phyloP scores from a whole-genome alignment of 352 stramenopile species.

The Phytophthora pluvialis region DNA sequence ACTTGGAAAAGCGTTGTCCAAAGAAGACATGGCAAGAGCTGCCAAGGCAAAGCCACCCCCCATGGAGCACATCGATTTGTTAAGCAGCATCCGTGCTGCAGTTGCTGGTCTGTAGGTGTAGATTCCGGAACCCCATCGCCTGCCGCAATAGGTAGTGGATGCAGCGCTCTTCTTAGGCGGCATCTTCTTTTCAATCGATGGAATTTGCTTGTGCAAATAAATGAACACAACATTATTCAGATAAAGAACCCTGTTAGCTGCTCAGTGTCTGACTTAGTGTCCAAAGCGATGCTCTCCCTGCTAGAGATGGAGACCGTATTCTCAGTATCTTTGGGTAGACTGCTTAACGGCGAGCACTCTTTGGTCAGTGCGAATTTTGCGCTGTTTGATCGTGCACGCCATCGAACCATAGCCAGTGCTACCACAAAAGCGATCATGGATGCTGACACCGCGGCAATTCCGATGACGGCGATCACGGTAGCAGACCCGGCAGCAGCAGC shows the following conservation, averaged over 20 bases:
- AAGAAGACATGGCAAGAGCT: slow-evolving; percentile 9
- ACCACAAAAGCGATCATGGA: slow-evolving; percentile 17
- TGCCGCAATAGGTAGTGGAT: too few relatives aligned
- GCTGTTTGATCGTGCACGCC: slow-evolving; percentile 7
- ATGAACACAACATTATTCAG: slow-evolving; percentile 1
- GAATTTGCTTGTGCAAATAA: not conserved
- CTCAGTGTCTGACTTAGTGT: not conserved
- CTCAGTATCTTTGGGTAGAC: slow-evolving; percentile 3
- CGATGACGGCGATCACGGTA: slow-evolving; percentile 15
- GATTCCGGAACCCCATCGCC: too few relatives aligned
- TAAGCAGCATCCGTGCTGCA: slow-evolving; percentile 52
- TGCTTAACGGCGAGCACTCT: slow-evolving; percentile 10
- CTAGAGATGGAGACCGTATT: slow-evolving; percentile 17
- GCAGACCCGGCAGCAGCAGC: not conserved
- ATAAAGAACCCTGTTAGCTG: slow-evolving; percentile 13
- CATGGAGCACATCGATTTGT: slow-evolving; percentile 37
- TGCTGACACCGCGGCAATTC: slow-evolving; percentile 13
- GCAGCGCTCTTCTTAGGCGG: too few relatives aligned
- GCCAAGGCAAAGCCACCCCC: slow-evolving; percentile 13
- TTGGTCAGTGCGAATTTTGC: slow-evolving; percentile 1
- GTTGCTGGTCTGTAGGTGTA: slow-evolving; percentile 42
- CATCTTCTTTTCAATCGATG: not conserved
- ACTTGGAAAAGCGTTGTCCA: slow-evolving; percentile 43
- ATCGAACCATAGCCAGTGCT: slow-evolving; percentile 10
- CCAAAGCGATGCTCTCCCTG: slow-evolving; percentile 9